Conservation (phyloP, 805 yeast genomes). For the Candida sphagnicola region DNA sequence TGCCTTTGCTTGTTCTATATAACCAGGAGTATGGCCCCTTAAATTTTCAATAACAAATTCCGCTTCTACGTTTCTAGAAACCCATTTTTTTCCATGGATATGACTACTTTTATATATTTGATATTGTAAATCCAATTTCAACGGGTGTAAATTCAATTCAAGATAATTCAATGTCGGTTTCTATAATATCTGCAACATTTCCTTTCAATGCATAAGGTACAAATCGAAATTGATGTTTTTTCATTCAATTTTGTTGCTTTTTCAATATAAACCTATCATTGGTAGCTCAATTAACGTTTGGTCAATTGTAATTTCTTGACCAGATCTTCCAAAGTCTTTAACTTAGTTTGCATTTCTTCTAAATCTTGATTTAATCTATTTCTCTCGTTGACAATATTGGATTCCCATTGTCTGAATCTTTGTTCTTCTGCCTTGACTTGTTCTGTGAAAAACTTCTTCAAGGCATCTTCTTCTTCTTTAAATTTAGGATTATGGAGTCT, state of each 20-base stretch:
- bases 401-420: constrained; percentile 98
- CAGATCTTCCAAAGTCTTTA: constrained; percentile 71
- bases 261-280: too few species aligned
- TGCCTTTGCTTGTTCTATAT: background rate
- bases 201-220: too few species aligned
- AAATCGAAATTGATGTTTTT: too few species aligned
- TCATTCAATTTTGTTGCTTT: too few species aligned
- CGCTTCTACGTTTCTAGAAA: background rate
- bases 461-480: constrained; percentile 92
- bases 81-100: too few species aligned
- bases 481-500: constrained; percentile 77
- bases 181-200: too few species aligned
- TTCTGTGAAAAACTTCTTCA: constrained; percentile 92
- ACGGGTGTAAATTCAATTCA: too few species aligned
- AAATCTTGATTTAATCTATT: constrained; percentile 90
- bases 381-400: constrained; percentile 91
- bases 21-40: background rate
- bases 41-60: background rate
- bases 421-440: constrained; percentile 95
- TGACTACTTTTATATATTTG: too few species aligned
- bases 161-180: too few species aligned
- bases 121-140: too few species aligned
- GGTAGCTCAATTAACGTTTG: too few species aligned
- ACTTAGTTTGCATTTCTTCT: constrained; percentile 79
- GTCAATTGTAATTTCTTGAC: constrained; percentile 53